phyloP scores from a whole-genome alignment of 1,139 yeast genomes.

The Suhomyces anneliseae region DNA sequence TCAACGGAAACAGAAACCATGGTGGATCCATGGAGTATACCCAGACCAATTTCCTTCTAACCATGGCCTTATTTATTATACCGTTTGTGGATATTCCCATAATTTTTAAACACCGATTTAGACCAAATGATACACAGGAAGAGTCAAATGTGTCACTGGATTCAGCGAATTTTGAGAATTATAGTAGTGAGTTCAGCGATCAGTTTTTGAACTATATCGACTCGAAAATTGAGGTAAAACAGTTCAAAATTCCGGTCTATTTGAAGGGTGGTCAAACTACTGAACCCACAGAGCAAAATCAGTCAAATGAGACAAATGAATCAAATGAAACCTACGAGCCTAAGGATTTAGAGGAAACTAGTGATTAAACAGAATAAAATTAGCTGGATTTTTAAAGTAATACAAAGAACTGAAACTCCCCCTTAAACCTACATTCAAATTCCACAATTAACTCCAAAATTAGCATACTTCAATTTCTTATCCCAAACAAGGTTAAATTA shows the following conservation, averaged over 20 bases:
- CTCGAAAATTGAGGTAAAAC: slow-evolving; percentile 20
- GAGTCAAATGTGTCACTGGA: neutral
- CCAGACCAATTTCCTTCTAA: slow-evolving; percentile 15
- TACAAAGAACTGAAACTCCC: too few relatives aligned
- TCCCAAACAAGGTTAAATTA: too few relatives aligned
- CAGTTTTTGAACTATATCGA: slow-evolving; percentile 20
- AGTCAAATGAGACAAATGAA: too few relatives aligned
- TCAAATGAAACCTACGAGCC: too few relatives aligned
- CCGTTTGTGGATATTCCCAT: slow-evolving; percentile 34
- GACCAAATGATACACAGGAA: neutral
- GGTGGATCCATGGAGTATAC: slow-evolving; percentile 14
- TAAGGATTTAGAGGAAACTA: too few relatives aligned
- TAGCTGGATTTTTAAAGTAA: too few relatives aligned
- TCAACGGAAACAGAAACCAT: slow-evolving; percentile 29
- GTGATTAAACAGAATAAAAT: too few relatives aligned
- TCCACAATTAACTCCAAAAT: too few relatives aligned
- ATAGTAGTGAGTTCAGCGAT: slow-evolving; percentile 17
- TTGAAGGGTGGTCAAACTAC: neutral
- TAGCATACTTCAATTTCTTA: too few relatives aligned
- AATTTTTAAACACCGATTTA: slow-evolving; percentile 7
- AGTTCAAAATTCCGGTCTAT: slow-evolving; percentile 14
- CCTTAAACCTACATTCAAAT: too few relatives aligned
- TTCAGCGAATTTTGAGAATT: slow-evolving; percentile 1
- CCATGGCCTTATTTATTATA: slow-evolving; percentile 24
- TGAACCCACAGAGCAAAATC: neutral